phyloP scores from a whole-genome alignment of 2,329 filamentous ascomycete species.

The Penicillium olsonii region DNA sequence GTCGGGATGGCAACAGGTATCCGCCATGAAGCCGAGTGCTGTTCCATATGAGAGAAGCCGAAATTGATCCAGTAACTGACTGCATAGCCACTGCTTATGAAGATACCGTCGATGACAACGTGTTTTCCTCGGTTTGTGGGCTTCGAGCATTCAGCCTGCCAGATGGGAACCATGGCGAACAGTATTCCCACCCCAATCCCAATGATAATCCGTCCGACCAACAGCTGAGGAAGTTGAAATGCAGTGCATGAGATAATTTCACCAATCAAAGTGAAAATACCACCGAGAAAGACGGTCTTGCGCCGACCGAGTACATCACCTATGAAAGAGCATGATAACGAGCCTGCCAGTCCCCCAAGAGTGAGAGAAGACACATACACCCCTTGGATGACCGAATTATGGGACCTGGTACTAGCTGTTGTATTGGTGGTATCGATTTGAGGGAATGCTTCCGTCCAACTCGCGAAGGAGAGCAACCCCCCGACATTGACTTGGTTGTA shows the following conservation, averaged over 20 bases:
- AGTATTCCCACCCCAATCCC: conserved; percentile 11
- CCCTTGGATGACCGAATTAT: background rate
- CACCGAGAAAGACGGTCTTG: conserved; percentile 3
- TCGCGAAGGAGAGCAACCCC: conserved; percentile 7
- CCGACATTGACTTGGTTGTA: conserved; percentile 10
- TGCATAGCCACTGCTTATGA: conserved; percentile 45
- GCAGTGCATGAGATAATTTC: background rate
- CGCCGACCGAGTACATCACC: conserved; percentile 5
- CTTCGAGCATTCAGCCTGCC: conserved; percentile 9
- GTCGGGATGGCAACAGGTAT: conserved; percentile 37
- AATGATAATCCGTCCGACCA: background rate
- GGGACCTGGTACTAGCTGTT: background rate
- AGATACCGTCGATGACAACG: conserved; percentile 38
- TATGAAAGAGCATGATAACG: background rate
- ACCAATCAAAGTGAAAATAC: background rate
- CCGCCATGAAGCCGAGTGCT: conserved; percentile 36
- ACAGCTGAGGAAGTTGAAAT: background rate
- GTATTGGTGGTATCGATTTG: conserved; percentile 11
- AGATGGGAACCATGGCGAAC: conserved; percentile 18
- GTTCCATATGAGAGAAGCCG: conserved; percentile 34
- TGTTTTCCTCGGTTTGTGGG: conserved; percentile 19
- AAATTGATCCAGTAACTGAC: conserved; percentile 51
- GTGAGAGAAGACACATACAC: conserved; percentile 3
- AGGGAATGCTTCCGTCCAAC: conserved; percentile 9
- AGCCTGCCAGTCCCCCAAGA: conserved; percentile 1